Evolutionary conservation across 306 rosid species (phyloP).

Genomic region (Pyrus bretschneideri): DNA sequence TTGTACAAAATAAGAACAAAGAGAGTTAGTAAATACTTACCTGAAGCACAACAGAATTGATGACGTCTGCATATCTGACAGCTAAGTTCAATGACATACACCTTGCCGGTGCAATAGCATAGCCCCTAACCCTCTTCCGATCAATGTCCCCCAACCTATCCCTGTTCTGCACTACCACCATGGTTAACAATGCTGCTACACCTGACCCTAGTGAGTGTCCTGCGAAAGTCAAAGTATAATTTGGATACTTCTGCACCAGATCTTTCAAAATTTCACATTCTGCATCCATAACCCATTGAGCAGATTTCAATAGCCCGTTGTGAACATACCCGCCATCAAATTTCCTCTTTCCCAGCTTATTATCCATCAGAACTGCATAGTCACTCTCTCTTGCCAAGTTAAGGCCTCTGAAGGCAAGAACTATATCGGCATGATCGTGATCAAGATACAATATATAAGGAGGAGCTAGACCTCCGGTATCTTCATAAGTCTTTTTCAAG

Average conservation of each 20-base stretch:
- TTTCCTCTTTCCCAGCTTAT: slow-evolving; percentile 70
- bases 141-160: slow-evolving; percentile 62
- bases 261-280: slow-evolving; percentile 57
- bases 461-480: slow-evolving; percentile 62
- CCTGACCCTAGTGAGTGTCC: slow-evolving; percentile 96
- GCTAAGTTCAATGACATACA: slow-evolving; percentile 86
- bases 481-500: slow-evolving; percentile 47
- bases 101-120: slow-evolving; percentile 88
- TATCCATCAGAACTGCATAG: slow-evolving; percentile 77
- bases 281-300: slow-evolving; percentile 62
- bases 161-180: slow-evolving; percentile 67
- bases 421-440: slow-evolving; percentile 66
- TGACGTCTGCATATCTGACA: slow-evolving; percentile 88
- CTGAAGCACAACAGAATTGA: slow-evolving; percentile 89
- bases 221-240: slow-evolving; percentile 68
- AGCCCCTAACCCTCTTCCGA: slow-evolving; percentile 74
- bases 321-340: slow-evolving; percentile 95
- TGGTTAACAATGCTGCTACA: slow-evolving; percentile 64
- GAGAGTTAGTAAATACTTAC: slow-evolving; percentile 33
- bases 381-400: slow-evolving; percentile 88
- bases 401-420: slow-evolving; percentile 81
- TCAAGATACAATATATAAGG: slow-evolving; percentile 78
- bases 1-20: neutral
- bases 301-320: slow-evolving; percentile 84
- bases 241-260: slow-evolving; percentile 51